Base-by-base conservation (phyloP, 2,329 filamentous ascomycete species). In the Talaromyces sp. region DNA sequence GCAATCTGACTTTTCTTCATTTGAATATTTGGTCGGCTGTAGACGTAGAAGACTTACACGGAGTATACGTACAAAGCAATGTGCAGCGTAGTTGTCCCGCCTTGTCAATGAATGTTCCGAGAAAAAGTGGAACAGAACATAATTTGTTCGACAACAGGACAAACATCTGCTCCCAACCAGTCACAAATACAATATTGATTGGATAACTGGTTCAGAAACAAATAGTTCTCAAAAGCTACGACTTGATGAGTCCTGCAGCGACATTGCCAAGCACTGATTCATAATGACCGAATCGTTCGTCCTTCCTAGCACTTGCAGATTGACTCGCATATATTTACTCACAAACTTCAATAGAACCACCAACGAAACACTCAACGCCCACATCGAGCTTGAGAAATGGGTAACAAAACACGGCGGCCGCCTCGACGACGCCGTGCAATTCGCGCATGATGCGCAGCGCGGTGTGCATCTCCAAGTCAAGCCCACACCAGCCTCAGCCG, bases 381-480 rank as follows among this genome's bases (percentile, higher is more conserved):
- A 76, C 60, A 67, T 64, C 31, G 60, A 68, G 9, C 70, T 76
- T 35, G 63, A 73, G n/a, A 54, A 71, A 58, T 77, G 75, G 75
- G 69, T 75, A 46, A 59, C 62, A 46, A 62, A 61, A 9, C 65
- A 77, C 59, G 73, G 73, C 28, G 75, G 75, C 16, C 66, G 67
- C 7, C 66, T 77, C 28, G 69, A 74, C 48, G 69, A 74, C 28
- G 69, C 67, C 58, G 72, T 76, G 5, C 69, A 71, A 16, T 70
- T 77, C 46, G 68, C 73, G 39, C 68, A 71, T 54, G 74, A 77
- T 63, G 69, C 69, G 35, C 64, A 62, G 7, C 73, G 72, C 16
- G 75, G 75, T 28, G 72, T 76, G 2, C 73, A 77, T 64, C 65
- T 77, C 8, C 71, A 75, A 64, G 73, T 75, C 42, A 71, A 68